Conservation (phyloP, 176 grass and related monocot genomes). For the Oryza glaberrima region DNA sequence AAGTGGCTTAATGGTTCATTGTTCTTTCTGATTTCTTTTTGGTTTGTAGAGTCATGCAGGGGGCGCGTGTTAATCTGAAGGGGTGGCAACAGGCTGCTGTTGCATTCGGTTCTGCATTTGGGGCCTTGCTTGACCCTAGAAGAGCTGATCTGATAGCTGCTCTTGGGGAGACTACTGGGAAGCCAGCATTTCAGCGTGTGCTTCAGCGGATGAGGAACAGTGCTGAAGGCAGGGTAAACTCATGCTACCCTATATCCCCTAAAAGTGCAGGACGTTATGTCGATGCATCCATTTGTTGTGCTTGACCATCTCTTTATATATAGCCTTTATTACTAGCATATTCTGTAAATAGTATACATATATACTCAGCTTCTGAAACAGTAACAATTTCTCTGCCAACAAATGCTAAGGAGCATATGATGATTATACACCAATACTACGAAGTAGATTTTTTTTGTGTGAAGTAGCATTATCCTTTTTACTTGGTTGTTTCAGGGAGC, state of each 20-base stretch:
- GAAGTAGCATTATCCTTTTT: background rate
- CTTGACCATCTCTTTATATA: background rate
- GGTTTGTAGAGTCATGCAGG: constrained; percentile 57
- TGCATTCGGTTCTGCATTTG: constrained; percentile 84
- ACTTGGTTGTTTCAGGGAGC: constrained; percentile 8
- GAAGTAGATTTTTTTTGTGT: background rate
- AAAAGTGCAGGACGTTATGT: background rate
- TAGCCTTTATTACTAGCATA: background rate
- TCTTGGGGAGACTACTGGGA: constrained; percentile 91
- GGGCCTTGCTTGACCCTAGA: constrained; percentile 88
- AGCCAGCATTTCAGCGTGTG: constrained; percentile 74
- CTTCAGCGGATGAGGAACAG: constrained; percentile 81
- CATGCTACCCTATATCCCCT: background rate
- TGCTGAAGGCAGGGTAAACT: constrained; percentile 76
- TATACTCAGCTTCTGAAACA: background rate
- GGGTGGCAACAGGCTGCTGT: constrained; percentile 93
- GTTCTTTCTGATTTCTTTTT: background rate
- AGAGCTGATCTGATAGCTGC: constrained; percentile 94
- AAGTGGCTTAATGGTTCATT: background rate
- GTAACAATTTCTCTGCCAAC: background rate
- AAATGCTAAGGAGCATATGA: background rate
- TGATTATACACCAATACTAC: background rate
- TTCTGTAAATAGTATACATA: constrained; percentile 16
- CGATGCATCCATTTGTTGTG: background rate
- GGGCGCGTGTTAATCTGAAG: constrained; percentile 68